Evolutionary conservation across 2,329 filamentous ascomycete species (phyloP), one percentile per base, ranked within the genome.

Genomic region (Dactylellina parvicollis): DNA sequence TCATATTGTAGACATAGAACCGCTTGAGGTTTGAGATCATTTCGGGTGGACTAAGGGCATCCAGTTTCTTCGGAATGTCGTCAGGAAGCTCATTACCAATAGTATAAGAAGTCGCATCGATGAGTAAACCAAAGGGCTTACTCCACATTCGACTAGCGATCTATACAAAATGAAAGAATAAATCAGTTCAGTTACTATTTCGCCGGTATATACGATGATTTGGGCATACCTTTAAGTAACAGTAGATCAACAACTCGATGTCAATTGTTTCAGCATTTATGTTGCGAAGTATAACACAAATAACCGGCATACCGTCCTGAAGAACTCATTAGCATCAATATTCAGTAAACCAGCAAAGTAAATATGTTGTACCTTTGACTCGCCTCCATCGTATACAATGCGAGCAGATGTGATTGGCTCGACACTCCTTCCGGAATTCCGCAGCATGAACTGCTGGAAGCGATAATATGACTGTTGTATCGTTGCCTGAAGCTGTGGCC

Each of bases 1-100:
- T 90, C 88, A 90, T 90, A 78, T 90, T 90, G 80, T 90, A 90
- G 14, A 90, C 83, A 75, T 90, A 90, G 40, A 89, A 83, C 36
- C 87, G 83, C 0, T 85, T 83, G 2, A 90, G 81, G 70, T 88
- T 86, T 56, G 83, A 83, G 1, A 85, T 83, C 46, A 90, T 79
- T 76, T 90, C 88, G 0, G 83, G 83, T 0, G 88, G 88, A 2
- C 86, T 87, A 2, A 90, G 82, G 9, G 85, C 80, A 77, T 87
- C 7, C 89, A 80, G 76, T 85, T 88, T 74, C 59, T 85, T 86
- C 77, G 90, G 88, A 1, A 90, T 80, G 16, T 88, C 86, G 77
- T 90, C 88, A 73, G 86, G 86, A 10, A 87, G 85, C 75, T 90
- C 88, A 62, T 86, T 87, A 70, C 87, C 85, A n/a, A 87, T 87